Evolutionary conservation across 495 filamentous ascomycete genomes (phyloP), one percentile per base, ranked within the genome.

Genomic region (Lasiosphaeria ovina): DNA sequence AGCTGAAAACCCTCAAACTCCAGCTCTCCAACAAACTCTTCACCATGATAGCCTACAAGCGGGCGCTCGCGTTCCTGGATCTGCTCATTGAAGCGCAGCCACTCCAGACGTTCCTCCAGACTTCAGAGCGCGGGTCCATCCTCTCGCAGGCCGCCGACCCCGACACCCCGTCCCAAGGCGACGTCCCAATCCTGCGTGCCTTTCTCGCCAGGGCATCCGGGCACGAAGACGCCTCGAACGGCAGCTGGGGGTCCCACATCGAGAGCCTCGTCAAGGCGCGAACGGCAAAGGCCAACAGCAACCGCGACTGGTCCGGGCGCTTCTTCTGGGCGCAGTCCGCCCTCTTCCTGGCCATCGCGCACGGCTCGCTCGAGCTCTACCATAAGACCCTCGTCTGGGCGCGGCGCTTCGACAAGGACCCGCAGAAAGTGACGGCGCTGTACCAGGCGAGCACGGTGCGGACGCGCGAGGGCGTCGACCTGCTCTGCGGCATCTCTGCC

Each of bases 311-410:
- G 14, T 12, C 8, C 4, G 52, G 48, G 1, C 62, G 63, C 5
- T 49, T 54, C 9, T 59, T 57, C 11, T 68, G 65, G 62, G 58
- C 59, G 4, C 45, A 36, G 24, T 66, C 62, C 8, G 67, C 60
- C 16, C 55, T 70, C 31, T 51, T 60, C 38, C 36, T 68, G 16
- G 59, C 56, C 35, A 65, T 72, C 31, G 67, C 65, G 10, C 54
- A 63, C n/a, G 60, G 62, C 10, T 61, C 54, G 7, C 35, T 63
- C 17, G 53, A 59, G n/a, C 54, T 70, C 16, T 72, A 72, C 45
- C 57, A 58, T 4, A 62, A 63, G 1, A 64, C 65, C 1, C 36
- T 70, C 0, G 12, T 16, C 1, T 72, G 69, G 69, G 57, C 65
- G n/a, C 51, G 60, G 34, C 57, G 62, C 16, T 70, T 66, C 38